Evolutionary conservation across 2,329 filamentous ascomycete genomes (phyloP), one percentile per base, ranked within the genome.

Genomic region (Fusarium mundagurra): DNA sequence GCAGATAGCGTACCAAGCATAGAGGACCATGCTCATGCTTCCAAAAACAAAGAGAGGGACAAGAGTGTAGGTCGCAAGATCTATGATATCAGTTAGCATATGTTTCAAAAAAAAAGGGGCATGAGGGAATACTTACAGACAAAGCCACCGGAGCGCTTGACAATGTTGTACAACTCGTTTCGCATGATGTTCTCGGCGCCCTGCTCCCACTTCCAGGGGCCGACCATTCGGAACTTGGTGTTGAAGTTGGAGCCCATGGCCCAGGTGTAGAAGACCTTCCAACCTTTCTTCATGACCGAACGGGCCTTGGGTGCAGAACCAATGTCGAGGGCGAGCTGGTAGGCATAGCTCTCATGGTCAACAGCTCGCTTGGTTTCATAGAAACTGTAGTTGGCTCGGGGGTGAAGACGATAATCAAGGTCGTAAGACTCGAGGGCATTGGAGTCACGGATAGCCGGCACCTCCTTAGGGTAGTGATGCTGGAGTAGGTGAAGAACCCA

Each of bases 181-280:
- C 77, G 73, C 84, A 87, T 85, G 33, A 86, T 81, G 3, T 71
- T 63, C 14, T 78, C 75, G 0, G 84, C 85, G 1, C 76, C 76
- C 3, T 76, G 67, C 29, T 84, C 80, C 76, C 80, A 81, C 51
- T 80, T 81, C 85, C 85, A 87, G 1, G 85, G 85, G 0, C 85
- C 85, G 1, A 84, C 76, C 6, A 88, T 74, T 10, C 85, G 81
- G 64, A 88, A 88, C 68, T 88, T 88, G 38, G 84, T 78, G 62
- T 86, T 87, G 74, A 88, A 85, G 76, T 87, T 86, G 36, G 85
- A 82, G 0, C 85, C 83, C 77, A 87, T 83, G 4, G 86, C 85
- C 86, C 86, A 88, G 0, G 82, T 83, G 61, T 82, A 83, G 11
- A 83, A 79, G 14, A 85, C 61, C 66, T 82, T 84, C 77, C 76